Evolutionary conservation across 768 basidiomycete species (phyloP).

Genomic region (Lactarius sp.): DNA sequence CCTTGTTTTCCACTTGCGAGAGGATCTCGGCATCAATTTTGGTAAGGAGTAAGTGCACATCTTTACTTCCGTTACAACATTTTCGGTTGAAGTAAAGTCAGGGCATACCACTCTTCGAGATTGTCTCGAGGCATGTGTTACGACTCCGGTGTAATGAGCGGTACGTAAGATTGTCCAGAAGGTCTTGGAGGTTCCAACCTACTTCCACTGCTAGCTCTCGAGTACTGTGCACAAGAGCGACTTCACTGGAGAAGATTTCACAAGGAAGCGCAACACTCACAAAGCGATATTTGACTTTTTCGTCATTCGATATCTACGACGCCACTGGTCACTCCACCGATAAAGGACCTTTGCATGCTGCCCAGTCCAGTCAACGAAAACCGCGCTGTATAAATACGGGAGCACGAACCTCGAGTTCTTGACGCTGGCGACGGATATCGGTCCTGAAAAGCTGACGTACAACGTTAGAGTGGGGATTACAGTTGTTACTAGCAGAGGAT

Average conservation of each 20-base stretch:
- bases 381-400: not conserved
- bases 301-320: not conserved
- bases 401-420: not conserved
- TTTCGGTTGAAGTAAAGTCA: slow-evolving; percentile 2
- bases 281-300: slow-evolving; percentile 8
- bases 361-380: not conserved
- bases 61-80: slow-evolving; percentile 27
- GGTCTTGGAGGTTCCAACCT: slow-evolving; percentile 15
- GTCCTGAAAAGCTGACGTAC: not conserved
- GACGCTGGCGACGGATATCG: not conserved
- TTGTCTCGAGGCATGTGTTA: slow-evolving; percentile 4
- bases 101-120: slow-evolving; percentile 6
- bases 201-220: not conserved
- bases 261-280: not conserved
- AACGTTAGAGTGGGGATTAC: not conserved
- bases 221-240: not conserved
- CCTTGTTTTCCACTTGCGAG: slow-evolving; percentile 27
- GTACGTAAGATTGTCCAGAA: slow-evolving; percentile 12
- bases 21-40: slow-evolving; percentile 33
- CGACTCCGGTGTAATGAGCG: slow-evolving; percentile 6
- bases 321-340: slow-evolving; percentile 5
- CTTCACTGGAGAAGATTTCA: not conserved
- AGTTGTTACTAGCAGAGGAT: not conserved
- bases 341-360: slow-evolving; percentile 11
- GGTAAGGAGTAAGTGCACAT: slow-evolving; percentile 28